Percentiles rank a stretch among this genome's conserved stretches.
Conservation (phyloP, 805 yeast genomes). For the Suhomyces faveliae region DNA sequence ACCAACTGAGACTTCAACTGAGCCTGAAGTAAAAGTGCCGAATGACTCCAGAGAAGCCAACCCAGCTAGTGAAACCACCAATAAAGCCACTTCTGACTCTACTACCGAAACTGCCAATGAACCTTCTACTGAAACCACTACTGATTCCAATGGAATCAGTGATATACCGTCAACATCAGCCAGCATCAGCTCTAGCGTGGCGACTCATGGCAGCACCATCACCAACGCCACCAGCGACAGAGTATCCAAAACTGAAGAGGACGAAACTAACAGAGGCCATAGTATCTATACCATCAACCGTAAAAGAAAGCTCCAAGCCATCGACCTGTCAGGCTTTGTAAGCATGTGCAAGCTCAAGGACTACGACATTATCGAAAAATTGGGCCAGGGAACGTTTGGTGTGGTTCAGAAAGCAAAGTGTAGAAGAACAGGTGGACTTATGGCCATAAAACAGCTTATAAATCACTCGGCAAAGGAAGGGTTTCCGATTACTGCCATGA, state of each 20-base stretch:
- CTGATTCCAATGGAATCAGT: no score
- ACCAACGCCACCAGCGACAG: not conserved
- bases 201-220: not conserved
- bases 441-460: conserved; percentile 86
- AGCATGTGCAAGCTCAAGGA: conserved; percentile 33
- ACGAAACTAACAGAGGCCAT: not conserved
- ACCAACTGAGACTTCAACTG: no score
- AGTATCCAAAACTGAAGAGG: not conserved
- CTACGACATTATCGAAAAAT: conserved; percentile 34
- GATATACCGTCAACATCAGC: not conserved
- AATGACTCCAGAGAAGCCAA: no score
- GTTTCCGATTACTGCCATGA: conserved; percentile 90
- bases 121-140: no score
- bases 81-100: no score
- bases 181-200: not conserved
- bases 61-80: no score
- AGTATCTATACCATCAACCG: not conserved
- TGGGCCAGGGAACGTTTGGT: conserved; percentile 51
- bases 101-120: no score
- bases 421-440: conserved; percentile 53
- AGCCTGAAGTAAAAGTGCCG: no score
- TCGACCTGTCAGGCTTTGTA: conserved; percentile 16
- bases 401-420: conserved; percentile 80
- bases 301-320: not conserved
- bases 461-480: conserved; percentile 75